Percentiles rank a stretch among this genome's conserved stretches.
phyloP scores from a whole-genome alignment of 371 early-diverging fungal species.

The Coemansia sp. region DNA sequence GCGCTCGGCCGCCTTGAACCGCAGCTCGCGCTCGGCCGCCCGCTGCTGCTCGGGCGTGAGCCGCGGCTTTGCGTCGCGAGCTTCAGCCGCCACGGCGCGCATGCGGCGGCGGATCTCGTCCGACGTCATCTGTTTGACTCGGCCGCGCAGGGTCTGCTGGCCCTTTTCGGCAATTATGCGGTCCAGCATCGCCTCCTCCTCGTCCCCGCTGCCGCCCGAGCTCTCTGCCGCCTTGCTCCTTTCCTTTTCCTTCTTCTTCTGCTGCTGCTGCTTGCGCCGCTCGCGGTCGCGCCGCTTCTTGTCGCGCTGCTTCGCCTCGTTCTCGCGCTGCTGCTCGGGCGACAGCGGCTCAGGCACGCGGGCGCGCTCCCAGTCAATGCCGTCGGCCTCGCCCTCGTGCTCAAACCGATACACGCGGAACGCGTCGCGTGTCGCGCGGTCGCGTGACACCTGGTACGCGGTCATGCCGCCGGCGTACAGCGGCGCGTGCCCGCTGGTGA shows the following conservation, averaged over 20 bases:
- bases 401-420: constrained; percentile 58
- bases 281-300: constrained; percentile 52
- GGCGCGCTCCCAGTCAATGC: constrained; percentile 53
- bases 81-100: constrained; percentile 28
- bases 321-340: constrained; percentile 68
- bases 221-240: background rate
- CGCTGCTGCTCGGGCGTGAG: constrained; percentile 76
- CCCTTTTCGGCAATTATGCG: constrained; percentile 31
- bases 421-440: constrained; percentile 73
- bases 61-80: constrained; percentile 16
- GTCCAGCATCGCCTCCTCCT: constrained; percentile 17
- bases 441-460: constrained; percentile 78
- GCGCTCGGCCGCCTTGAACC: constrained; percentile 80
- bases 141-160: constrained; percentile 5
- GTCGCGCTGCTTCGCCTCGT: constrained; percentile 60
- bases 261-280: constrained; percentile 6
- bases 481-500: constrained; percentile 53
- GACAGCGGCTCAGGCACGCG: constrained; percentile 79
- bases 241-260: constrained; percentile 11
- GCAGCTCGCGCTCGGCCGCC: constrained; percentile 78
- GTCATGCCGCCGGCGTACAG: constrained; percentile 60
- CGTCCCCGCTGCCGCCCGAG: background rate
- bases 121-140: constrained; percentile 27
- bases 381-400: constrained; percentile 36
- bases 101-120: constrained; percentile 27